A percentile compares a stretch with the other conserved stretches of the same genome.
phyloP scores from a whole-genome alignment of 108 stramenopile genomes.

The Skeletonema potamos region DNA sequence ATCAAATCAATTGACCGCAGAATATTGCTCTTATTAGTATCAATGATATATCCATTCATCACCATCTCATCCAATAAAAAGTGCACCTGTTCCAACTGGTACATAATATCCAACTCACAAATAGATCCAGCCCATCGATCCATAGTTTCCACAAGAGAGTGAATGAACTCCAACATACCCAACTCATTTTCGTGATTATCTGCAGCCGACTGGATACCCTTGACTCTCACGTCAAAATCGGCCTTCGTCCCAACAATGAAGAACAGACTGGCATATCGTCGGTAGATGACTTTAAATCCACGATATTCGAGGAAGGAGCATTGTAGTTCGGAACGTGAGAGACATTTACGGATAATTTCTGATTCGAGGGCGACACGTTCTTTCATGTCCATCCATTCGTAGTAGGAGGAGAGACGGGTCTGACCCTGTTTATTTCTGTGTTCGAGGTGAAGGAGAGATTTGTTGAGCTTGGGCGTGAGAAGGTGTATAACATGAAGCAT shows the following conservation, averaged over 20 bases:
- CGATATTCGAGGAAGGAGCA: constrained; percentile 96
- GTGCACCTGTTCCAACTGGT: constrained; percentile 94
- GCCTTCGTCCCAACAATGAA: constrained; percentile 95
- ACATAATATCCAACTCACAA: constrained; percentile 97
- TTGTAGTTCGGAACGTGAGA: constrained; percentile 89
- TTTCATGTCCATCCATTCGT: constrained; percentile 89
- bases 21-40: constrained; percentile 90
- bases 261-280: constrained; percentile 93
- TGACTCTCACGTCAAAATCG: constrained; percentile 54
- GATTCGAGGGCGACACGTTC: constrained; percentile 92
- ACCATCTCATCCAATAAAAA: constrained; percentile 97
- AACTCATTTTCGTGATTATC: constrained; percentile 94
- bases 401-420: constrained; percentile 93
- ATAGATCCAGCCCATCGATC: constrained; percentile 85
- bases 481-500: no score
- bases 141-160: constrained; percentile 91
- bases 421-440: constrained; percentile 93
- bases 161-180: constrained; percentile 95
- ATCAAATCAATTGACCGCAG: constrained; percentile 88
- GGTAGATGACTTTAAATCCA: constrained; percentile 93
- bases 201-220: constrained; percentile 18
- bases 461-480: no score
- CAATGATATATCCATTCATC: constrained; percentile 91
- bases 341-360: constrained; percentile 94
- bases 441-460: not conserved